Conservation (phyloP, 73 alveolate genomes). For the Paramecium octaurelia region DNA sequence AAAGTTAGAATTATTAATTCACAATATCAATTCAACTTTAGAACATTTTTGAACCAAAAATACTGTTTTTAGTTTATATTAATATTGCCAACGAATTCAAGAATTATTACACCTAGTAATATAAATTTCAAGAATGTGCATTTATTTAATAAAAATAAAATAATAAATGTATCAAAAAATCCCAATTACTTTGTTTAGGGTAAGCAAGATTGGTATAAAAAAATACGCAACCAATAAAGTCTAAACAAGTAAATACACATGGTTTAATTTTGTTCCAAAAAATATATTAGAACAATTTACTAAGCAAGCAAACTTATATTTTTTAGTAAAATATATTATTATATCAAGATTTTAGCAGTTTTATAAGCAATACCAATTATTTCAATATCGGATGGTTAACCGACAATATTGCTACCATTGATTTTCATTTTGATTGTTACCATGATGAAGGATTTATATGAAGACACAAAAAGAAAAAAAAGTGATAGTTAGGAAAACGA, state of each 20-base stretch:
- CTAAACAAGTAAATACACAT: constrained; percentile 66
- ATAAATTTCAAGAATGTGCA: neutral
- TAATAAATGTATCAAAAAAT: neutral
- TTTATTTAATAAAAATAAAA: neutral
- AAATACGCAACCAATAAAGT: constrained; percentile 47
- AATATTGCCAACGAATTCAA: no score
- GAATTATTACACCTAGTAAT: no score
- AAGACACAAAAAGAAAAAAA: constrained; percentile 87
- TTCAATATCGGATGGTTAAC: constrained; percentile 84
- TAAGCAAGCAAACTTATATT: constrained; percentile 81
- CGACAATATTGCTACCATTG: constrained; percentile 81
- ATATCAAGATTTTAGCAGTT: constrained; percentile 64
- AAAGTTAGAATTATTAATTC: no score
- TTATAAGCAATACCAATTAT: constrained; percentile 76
- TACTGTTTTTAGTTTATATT: no score
- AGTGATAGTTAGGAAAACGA: constrained; percentile 81
- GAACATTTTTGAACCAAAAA: no score
- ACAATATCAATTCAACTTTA: no score
- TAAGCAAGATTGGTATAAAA: neutral
- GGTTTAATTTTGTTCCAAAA: constrained; percentile 74
- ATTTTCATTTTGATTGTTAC: constrained; percentile 80
- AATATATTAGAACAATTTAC: constrained; percentile 81
- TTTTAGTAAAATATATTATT: constrained; percentile 45
- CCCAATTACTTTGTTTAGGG: neutral
- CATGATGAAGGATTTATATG: constrained; percentile 84